Evolutionary conservation across 345 rosid genomes (phyloP), one percentile per base, ranked within the genome.

Genomic region (Linum lewisii): DNA sequence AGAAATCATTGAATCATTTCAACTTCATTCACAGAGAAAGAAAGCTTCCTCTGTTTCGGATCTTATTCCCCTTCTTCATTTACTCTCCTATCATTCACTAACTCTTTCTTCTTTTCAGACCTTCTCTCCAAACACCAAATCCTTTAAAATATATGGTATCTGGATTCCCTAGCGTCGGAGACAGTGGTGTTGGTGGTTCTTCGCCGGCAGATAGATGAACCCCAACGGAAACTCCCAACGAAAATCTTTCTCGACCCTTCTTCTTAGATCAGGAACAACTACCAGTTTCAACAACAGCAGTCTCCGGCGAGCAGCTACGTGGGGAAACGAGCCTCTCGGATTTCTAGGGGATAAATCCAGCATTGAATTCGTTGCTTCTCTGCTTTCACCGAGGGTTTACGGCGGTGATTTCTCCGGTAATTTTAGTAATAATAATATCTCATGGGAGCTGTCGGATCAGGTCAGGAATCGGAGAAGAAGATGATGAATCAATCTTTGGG

Each of bases 291-390:
- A 11, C 24, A 52, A 2, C 56, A 21, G 56, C 20, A 52, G 2
- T 42, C 47, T 11, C 56, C 58, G 8, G 11, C 67, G 19, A 71
- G 75, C 0, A 61, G 49, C 25, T 45, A 78, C 62, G 65, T 77
- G 68, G 89, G 98, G 0, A 93, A 89, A 74, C 71, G 99, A 15
- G 77, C 84, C 75, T 85, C 9, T 79, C 81, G 1, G 91, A 93
- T 58, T 93, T 79, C 58, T 91, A 92, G 53, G 69, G 63, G 37
- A 66, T 75, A 13, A 78, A 75, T 44, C 75, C 79, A 18, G 77
- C 75, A 20, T 70, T 79, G 4, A 83, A 61, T 67, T 73, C 66
- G 18, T 69, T 85, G 34, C 70, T 81, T n/a, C n/a, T 61, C 73
- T 73, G 32, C 89, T 95, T 51, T 82, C 95, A 81, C 81, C 85